These are phyloP conservation scores for Stemphylium beticola DNA, from an alignment of 2,329 filamentous ascomycete genomes.

Conservation along the genomic window DNA sequence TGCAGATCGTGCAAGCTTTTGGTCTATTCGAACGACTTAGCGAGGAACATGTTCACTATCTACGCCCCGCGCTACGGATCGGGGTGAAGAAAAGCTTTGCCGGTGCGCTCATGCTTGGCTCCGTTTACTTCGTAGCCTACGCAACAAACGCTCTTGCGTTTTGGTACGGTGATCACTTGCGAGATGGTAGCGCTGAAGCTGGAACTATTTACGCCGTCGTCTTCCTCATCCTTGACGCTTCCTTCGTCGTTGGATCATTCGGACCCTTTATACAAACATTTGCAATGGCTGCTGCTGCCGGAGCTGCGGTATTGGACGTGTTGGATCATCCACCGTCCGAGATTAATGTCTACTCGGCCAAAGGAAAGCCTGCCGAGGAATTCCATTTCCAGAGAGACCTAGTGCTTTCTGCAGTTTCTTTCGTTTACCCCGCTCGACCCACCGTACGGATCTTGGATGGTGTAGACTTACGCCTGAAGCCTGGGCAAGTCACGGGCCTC, in stretches of 20 bases:
- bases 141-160: slow-evolving; percentile 56
- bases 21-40: slow-evolving; percentile 51
- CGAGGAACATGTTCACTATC: slow-evolving; percentile 44
- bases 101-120: slow-evolving; percentile 51
- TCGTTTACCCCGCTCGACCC: slow-evolving; percentile 54
- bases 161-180: slow-evolving; percentile 49
- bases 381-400: slow-evolving; percentile 40
- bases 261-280: slow-evolving; percentile 67
- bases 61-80: slow-evolving; percentile 43
- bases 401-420: slow-evolving; percentile 48
- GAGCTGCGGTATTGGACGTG: slow-evolving; percentile 54
- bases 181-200: slow-evolving; percentile 44
- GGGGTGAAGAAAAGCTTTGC: slow-evolving; percentile 51
- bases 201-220: slow-evolving; percentile 68
- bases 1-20: slow-evolving; percentile 58
- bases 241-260: slow-evolving; percentile 67
- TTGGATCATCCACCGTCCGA: slow-evolving; percentile 49
- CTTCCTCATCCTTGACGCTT: slow-evolving; percentile 68
- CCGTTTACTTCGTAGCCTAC: slow-evolving; percentile 55
- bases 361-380: slow-evolving; percentile 26
- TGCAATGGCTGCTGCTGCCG: slow-evolving; percentile 60
- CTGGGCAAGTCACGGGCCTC: slow-evolving; percentile 53
- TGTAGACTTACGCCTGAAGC: slow-evolving; percentile 45
- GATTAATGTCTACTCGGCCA: slow-evolving; percentile 48
- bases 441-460: slow-evolving; percentile 49